Base-by-base conservation (phyloP, 768 basidiomycete species). In the Pisolithus microcarpus region DNA sequence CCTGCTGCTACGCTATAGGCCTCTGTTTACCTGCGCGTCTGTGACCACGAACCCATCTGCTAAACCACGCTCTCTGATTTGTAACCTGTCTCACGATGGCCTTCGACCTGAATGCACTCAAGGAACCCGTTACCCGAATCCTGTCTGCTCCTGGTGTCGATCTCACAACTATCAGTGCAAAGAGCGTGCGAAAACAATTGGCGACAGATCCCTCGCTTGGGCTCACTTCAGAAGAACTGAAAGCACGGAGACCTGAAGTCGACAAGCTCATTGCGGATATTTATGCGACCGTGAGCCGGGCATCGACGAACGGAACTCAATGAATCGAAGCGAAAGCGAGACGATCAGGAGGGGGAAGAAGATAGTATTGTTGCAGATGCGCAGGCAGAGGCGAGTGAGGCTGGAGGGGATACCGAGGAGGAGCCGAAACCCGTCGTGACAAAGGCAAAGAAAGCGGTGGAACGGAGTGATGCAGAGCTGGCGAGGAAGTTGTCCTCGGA, bases 131-230 rank as follows among this genome's bases (percentile, higher is more conserved):
- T 62, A 75, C 74, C 56, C 70, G 74, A 52, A 88, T 92, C 64
- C 80, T 92, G 47, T 75, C 79, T 28, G 83, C 84, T 18, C 90
- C 90, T 3, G 83, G 80, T 43, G 84, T 79, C 43, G 86, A 92
- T 74, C 76, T 92, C 60, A 54, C 73, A 43, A 86, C 84, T 43
- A 88, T 92, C 67, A 87, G 83, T 64, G 92, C 91, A 43, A 95
- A 91, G 71, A 83, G 82, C 69, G 91, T 96, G 59, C 81, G 93
- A 56, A 85, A 85, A 62, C 79, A 82, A 71, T 92, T 55, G 59
- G 58, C 79, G 51, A 79, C 79, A 53, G 61, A 67, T 49, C 52
- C 51, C 49, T 70, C 53, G 75, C 81, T 65, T 8, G 67, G 74
- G 18, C 62, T 89, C 49, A 80, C 84, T 7, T 50, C 74, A 23